Evolutionary conservation across 73 alveolate species (phyloP).

Genomic region (Blepharisma japonicum): DNA sequence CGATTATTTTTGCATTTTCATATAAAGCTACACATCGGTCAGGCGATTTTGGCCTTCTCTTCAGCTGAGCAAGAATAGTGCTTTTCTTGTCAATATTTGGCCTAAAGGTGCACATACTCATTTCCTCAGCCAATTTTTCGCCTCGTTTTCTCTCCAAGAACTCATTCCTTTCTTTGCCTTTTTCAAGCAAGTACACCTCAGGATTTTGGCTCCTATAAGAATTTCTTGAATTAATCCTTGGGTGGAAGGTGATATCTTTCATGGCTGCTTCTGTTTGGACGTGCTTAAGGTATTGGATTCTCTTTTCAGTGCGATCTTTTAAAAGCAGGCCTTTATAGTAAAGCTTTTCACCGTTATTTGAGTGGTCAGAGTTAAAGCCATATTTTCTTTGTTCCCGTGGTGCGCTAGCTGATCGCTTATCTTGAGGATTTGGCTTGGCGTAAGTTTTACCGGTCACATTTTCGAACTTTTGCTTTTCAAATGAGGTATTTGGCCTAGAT

Average conservation of each 20-base stretch:
- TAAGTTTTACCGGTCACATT: too few species aligned
- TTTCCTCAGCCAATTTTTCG: conserved; percentile 20
- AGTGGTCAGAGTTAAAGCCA: too few species aligned
- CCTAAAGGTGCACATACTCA: conserved; percentile 14
- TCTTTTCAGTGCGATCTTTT: background rate
- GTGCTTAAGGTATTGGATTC: background rate
- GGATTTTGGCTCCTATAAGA: background rate
- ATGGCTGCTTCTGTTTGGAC: background rate
- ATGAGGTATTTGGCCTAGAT: too few species aligned
- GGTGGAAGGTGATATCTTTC: conserved; percentile 12
- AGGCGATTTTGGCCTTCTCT: background rate
- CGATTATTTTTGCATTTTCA: background rate
- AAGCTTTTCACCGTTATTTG: conserved; percentile 10
- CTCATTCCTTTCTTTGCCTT: conserved; percentile 16
- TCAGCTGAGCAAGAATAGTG: background rate
- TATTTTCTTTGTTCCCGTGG: too few species aligned
- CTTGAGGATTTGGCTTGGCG: too few species aligned
- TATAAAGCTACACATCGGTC: background rate
- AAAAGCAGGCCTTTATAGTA: conserved; percentile 3
- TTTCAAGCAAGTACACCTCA: background rate
- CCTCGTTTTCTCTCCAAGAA: conserved; percentile 20
- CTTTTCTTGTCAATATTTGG: conserved; percentile 21
- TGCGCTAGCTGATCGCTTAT: too few species aligned
- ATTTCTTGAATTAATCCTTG: background rate
- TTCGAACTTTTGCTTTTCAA: too few species aligned